Base-by-base conservation (phyloP, 2,329 filamentous ascomycete genomes). In the Exophiala sideris region DNA sequence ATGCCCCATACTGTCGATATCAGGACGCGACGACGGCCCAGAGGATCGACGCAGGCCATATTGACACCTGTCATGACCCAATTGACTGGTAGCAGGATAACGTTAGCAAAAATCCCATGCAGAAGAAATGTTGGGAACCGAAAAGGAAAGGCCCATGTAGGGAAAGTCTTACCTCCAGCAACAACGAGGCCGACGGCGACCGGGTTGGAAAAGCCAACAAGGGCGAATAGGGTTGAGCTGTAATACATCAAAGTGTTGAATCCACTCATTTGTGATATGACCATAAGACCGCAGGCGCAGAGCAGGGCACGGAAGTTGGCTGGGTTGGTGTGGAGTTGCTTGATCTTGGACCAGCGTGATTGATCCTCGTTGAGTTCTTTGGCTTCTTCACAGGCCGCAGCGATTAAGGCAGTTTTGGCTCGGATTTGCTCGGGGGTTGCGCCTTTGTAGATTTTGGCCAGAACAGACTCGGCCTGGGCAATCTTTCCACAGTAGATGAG, bases 161-260 rank as follows among this genome's bases (percentile, higher is more conserved):
- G 39, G 14, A n/a, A 42, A 18, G 8, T 38, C 45, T 36, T 38
- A 48, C 45, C 45, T 89, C 86, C 77, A 0, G 90, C 89, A 12
- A 96, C 87, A 1, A 84, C 85, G 54, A 94, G 79, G 1, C 89
- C 89, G 1, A 88, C 90, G 44, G 92, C 79, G 0, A 88, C 94
- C 5, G 90, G 89, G 54, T 84, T 86, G 36, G 80, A 78, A 68
- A 95, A 95, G 0, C 87, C 87, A 1, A 95, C 79, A 35, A 90
- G 78, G 2, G 81, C 80, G 67, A 92, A 92, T 16, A 92, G 89
- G 4, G 88, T 91, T 2, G 87, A 87, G 0, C 88, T 90, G 67
- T 90, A 95, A 71, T 95, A 95, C 89, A 95, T 95, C 20, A 95
- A 77, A 8, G 88, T 91, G 72, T 95, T 95, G 70, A 94, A 92